Base-by-base conservation (phyloP, 306 rosid species). In the Parietaria judaica region DNA sequence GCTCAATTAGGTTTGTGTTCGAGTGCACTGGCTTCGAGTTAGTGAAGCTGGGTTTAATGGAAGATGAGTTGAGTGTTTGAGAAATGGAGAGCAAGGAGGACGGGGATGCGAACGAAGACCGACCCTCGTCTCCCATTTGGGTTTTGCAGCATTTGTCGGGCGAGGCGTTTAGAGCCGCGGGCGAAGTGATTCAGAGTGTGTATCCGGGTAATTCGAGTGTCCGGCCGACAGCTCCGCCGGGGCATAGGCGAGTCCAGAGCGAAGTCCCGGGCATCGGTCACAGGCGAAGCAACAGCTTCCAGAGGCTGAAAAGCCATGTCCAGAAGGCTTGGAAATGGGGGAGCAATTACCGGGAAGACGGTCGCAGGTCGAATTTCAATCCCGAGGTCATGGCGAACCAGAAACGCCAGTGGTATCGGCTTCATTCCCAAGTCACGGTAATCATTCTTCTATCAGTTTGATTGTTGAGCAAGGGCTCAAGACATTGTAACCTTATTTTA, bases 401-500 rank as follows among this genome's bases (percentile, higher is more conserved):
- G 70, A 91, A 91, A 82, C 89, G 98, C 44, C 96, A 87, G 86
- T 91, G 98, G 98, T 83, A 83, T 83, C 96, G 56, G 82, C 85
- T 81, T 73, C 91, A 88, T 82, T 83, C 98, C 75, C 87, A 79
- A 78, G 61, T 84, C 69, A 58, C 56, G 96, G 96, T 91, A 77
- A 70, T 79, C 66, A 62, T 49, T 43, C 48, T 60, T 23, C 56
- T 11, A 7, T 49, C 1, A 4, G 4, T 5, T 10, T 49, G 53
- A 9, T 10, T 49, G 15, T 49, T 49, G 53, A 49, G 15, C 10
- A 49, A 49, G 45, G 45, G 9, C 45, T 41, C 31, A 23, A 23
- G 31, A 23, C 31, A 23, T 23, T 23, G 31, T 23, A 23, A 23
- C 31, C 31, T 23, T 23, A 23, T 23, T 23, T 8, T 41, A 8